Evolutionary conservation across 345 rosid species (phyloP).

Genomic region (Acer campestre): DNA sequence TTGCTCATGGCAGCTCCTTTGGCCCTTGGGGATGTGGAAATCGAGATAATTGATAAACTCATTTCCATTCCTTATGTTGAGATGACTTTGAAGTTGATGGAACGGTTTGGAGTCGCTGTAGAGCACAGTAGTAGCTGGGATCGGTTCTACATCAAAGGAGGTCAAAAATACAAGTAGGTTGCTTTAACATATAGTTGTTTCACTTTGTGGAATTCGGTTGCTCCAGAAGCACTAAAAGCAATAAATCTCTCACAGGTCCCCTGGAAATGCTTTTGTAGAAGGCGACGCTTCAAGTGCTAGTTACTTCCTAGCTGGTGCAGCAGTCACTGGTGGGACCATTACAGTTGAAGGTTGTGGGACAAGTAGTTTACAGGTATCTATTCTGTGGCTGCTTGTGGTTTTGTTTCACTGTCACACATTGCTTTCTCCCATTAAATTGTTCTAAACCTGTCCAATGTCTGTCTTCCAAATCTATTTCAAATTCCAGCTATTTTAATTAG

Average conservation of each 20-base stretch:
- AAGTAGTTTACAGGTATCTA: constrained; percentile 81
- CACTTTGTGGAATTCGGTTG: constrained; percentile 9
- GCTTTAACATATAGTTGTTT: constrained; percentile 2
- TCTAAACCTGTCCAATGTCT: not conserved
- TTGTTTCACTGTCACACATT: not conserved
- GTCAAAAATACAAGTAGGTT: constrained; percentile 87
- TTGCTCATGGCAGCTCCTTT: constrained; percentile 96
- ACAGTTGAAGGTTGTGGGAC: constrained; percentile 98
- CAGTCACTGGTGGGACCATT: constrained; percentile 90
- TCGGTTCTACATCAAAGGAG: constrained; percentile 73
- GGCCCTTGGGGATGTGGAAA: constrained; percentile 89
- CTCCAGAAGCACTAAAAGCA: constrained; percentile 8
- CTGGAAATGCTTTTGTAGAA: constrained; percentile 90
- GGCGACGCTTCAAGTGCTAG: constrained; percentile 99
- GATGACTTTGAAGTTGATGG: constrained; percentile 97
- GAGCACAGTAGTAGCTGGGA: constrained; percentile 88
- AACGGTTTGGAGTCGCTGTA: constrained; percentile 75
- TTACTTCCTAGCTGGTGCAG: constrained; percentile 97
- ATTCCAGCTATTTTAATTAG: not conserved
- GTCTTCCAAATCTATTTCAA: constrained; percentile 1
- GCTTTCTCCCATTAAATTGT: constrained; percentile 8
- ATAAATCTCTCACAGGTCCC: constrained; percentile 56
- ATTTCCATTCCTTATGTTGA: constrained; percentile 96
- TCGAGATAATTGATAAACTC: constrained; percentile 82
- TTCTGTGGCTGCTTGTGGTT: not conserved